Evolutionary conservation across 257 asterid species (phyloP).

Genomic region (Apocynum venetum): DNA sequence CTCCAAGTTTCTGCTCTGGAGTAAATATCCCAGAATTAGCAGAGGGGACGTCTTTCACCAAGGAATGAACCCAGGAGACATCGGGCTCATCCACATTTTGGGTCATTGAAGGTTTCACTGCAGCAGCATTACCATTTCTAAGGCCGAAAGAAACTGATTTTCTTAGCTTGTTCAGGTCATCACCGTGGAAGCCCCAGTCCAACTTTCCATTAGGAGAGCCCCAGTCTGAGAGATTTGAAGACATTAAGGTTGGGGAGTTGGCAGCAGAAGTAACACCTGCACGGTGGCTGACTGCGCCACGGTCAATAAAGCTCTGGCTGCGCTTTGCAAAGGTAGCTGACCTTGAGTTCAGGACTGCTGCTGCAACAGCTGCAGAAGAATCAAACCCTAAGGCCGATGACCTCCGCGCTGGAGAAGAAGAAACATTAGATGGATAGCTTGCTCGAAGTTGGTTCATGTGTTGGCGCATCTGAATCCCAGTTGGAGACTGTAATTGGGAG

Average conservation of each 20-base stretch:
- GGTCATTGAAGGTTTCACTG: conserved; percentile 7
- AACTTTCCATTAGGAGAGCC: conserved; percentile 71
- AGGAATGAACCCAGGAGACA: conserved; percentile 76
- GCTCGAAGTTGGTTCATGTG: conserved; percentile 62
- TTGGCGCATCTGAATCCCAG: conserved; percentile 51
- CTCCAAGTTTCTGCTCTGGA: conserved; percentile 34
- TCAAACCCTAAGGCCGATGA: conserved; percentile 57
- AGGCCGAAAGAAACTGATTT: conserved; percentile 33
- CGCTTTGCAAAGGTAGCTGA: conserved; percentile 66
- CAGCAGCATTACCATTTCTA: conserved; percentile 22
- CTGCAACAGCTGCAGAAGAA: conserved; percentile 82
- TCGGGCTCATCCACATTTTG: conserved; percentile 47
- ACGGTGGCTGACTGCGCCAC: conserved; percentile 31
- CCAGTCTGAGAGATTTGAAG: conserved; percentile 58
- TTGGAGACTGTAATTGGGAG: conserved; percentile 51
- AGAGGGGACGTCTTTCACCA: conserved; percentile 49
- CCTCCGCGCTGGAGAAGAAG: conserved; percentile 58
- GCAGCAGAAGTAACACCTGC: conserved; percentile 22
- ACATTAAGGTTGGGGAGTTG: conserved; percentile 30
- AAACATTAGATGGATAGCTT: conserved; percentile 50
- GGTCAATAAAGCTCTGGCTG: conserved; percentile 88
- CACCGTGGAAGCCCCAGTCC: conserved; percentile 88
- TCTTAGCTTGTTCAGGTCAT: conserved; percentile 56
- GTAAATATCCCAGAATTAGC: conserved; percentile 29
- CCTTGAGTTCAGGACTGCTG: conserved; percentile 83